A percentile compares a stretch with the other conserved stretches of the same genome.
These are phyloP conservation scores for Leccinum huronense DNA, from an alignment of 1,284 basidiomycete species.

Conservation along the genomic window DNA sequence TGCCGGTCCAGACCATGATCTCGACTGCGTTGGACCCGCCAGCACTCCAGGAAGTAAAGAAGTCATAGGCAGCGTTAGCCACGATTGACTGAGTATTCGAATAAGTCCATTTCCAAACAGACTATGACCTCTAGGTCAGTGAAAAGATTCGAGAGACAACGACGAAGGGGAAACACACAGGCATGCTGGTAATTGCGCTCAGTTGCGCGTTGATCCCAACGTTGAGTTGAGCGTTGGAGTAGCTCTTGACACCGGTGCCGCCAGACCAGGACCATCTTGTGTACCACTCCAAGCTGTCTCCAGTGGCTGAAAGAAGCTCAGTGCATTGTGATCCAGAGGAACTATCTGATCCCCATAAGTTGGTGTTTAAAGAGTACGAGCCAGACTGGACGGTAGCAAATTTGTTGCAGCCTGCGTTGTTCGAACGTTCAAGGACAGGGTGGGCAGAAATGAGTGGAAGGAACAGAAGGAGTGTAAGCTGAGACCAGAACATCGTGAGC, in stretches of 20 bases:
- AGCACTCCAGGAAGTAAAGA: constrained; percentile 56
- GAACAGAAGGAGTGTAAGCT: constrained; percentile 18
- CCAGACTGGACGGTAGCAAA: constrained; percentile 49
- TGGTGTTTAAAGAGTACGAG: constrained; percentile 47
- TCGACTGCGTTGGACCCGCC: constrained; percentile 56
- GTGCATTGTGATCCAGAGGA: constrained; percentile 60
- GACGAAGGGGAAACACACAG: constrained; percentile 37
- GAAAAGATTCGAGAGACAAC: neutral
- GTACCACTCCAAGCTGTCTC: constrained; percentile 50
- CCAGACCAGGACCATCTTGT: constrained; percentile 57
- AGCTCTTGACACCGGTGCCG: constrained; percentile 57
- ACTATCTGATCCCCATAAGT: constrained; percentile 52
- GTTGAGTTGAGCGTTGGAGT: constrained; percentile 56
- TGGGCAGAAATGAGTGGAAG: constrained; percentile 23
- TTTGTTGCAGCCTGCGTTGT: constrained; percentile 41
- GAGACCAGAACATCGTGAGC: constrained; percentile 17
- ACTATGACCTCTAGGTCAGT: constrained; percentile 28
- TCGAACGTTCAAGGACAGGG: constrained; percentile 17
- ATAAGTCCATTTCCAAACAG: constrained; percentile 46
- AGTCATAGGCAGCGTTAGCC: constrained; percentile 59
- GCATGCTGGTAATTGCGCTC: constrained; percentile 52
- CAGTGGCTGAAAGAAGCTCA: constrained; percentile 45
- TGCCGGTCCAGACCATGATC: constrained; percentile 69
- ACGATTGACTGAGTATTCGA: constrained; percentile 35
- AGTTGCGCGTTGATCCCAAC: constrained; percentile 52